Base-by-base conservation (phyloP, 2,329 filamentous ascomycete species). In the Daldinia sp. region DNA sequence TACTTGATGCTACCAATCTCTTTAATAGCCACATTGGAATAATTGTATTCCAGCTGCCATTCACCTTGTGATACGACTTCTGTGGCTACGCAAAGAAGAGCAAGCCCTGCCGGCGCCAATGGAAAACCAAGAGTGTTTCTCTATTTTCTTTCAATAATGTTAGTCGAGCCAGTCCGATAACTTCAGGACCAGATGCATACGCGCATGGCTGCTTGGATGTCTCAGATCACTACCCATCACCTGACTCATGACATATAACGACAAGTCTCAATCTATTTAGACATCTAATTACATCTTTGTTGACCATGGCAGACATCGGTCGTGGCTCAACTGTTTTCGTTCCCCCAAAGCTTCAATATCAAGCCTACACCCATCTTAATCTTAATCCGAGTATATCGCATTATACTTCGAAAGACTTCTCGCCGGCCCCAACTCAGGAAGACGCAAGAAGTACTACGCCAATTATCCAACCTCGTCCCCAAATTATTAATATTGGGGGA, bases 181-280 rank as follows among this genome's bases (percentile, higher is more conserved):
- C 61, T 64, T 64, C 59, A 68, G 56, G 33, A 72, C 39, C 59
- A 65, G 68, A 64, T 67, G 68, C 68, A 69, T 64, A 67, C 65
- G 67, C 64, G 62, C 70, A 69, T 72, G 66, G 66, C 62, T 71
- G 66, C 70, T 68, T 71, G 54, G 60, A 71, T 72, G 70, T 72
- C 70, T 72, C 64, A 71, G 70, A 68, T 67, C 65, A 33, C 44
- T 53, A 30, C n/a, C 59, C 57, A 64, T 70, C 69, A 70, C 69
- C 67, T 72, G 67, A 72, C 67, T 64, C 41, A 59, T 66, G 62
- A 64, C 68, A 67, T 71, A 72, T 70, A 69, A 69, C 70, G 64
- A 64, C 63, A 58, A 57, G 39, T 44, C 50, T 42, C 59, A 46
- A 61, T 58, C 35, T 37, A 46, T 20, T 42, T 33, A 30, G 35